Evolutionary conservation across 768 basidiomycete genomes (phyloP).

Genomic region (Pleurotus salmoneostramineus): DNA sequence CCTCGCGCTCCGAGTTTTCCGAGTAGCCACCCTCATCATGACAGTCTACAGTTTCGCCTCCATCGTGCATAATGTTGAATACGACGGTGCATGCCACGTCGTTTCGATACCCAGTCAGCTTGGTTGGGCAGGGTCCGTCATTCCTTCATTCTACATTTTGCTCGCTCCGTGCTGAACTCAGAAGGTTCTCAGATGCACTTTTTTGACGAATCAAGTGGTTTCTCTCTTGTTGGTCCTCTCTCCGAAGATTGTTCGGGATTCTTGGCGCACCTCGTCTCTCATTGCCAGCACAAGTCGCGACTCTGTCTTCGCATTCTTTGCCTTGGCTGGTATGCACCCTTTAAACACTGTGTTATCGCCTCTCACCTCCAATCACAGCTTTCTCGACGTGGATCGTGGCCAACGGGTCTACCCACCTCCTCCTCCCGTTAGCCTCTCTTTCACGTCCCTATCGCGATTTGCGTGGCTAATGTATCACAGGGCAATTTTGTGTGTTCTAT

Average conservation of each 20-base stretch:
- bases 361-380: background rate
- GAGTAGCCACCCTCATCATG: background rate
- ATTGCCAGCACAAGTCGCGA: background rate
- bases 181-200: background rate
- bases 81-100: background rate
- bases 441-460: background rate
- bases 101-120: background rate
- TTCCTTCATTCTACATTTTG: background rate
- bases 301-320: background rate
- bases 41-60: background rate
- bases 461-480: background rate
- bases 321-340: background rate
- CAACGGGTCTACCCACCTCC: background rate
- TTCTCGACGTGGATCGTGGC: background rate
- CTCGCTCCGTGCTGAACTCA: background rate
- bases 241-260: background rate
- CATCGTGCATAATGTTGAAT: background rate
- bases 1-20: background rate
- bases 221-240: background rate
- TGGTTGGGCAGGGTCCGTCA: background rate
- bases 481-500: background rate
- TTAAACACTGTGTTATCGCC: background rate
- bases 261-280: background rate
- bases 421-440: background rate
- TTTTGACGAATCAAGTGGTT: background rate